Conservation (phyloP, 768 basidiomycete species). For the Lactarius vividus region DNA sequence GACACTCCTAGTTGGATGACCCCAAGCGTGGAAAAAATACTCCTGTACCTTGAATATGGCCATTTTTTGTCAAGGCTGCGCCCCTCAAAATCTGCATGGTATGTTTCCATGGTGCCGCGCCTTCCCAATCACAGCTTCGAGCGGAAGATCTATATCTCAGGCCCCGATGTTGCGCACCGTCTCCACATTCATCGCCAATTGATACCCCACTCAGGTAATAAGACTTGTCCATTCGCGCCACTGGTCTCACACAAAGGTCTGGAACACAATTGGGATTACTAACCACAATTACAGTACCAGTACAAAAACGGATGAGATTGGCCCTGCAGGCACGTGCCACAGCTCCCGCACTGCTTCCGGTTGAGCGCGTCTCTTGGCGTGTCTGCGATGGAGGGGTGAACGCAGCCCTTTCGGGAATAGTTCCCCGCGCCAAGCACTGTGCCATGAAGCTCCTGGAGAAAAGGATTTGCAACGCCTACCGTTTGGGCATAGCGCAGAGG, state of each 20-base stretch:
- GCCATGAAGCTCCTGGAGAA: not conserved
- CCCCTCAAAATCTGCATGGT: not conserved
- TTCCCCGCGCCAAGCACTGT: not conserved
- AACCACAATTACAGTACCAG: not conserved
- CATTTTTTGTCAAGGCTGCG: not conserved
- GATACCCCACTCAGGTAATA: not conserved
- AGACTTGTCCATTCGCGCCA: not conserved
- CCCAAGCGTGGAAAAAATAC: not conserved
- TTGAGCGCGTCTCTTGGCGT: not conserved
- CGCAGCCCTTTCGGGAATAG: not conserved
- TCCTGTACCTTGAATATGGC: conserved; percentile 1
- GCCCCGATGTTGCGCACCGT: not conserved
- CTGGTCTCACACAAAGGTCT: not conserved
- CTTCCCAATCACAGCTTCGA: not conserved
- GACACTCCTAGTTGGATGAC: not conserved
- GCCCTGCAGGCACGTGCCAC: not conserved
- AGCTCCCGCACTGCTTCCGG: not conserved
- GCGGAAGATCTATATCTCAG: not conserved
- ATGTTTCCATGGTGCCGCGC: not conserved
- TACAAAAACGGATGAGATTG: not conserved
- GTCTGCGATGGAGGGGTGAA: not conserved
- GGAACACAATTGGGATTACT: not conserved
- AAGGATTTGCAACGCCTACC: not conserved
- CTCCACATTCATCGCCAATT: not conserved
- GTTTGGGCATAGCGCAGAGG: not conserved